Evolutionary conservation across 2,329 filamentous ascomycete genomes (phyloP), one percentile per base, ranked within the genome.

Genomic region (Diplocarpon mali): DNA sequence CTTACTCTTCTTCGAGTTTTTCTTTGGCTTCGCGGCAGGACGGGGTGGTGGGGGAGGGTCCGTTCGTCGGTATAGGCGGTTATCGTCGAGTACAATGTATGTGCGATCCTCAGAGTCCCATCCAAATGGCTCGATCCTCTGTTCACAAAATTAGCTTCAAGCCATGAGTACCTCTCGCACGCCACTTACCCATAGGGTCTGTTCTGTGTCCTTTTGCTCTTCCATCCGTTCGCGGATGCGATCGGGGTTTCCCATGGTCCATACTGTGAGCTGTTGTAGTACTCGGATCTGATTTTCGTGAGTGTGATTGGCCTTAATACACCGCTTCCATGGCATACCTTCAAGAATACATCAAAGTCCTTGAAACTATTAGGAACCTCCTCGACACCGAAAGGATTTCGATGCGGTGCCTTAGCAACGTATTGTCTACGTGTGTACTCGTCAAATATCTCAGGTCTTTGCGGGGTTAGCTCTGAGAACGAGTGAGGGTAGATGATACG

Each of bases 361-460:
- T 77, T 68, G 60, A 98, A 98, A 42, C 74, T 83, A 29, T 70
- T 71, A 1, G 86, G 80, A 5, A 71, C 67, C 55, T 92, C 86
- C 2, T 80, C 83, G 17, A 76, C 72, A 38, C 90, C 90, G 58
- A 94, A 95, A 0, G 90, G 90, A 59, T 95, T 96, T 44, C 74
- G 74, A 10, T 76, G 64, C 2, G 88, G 83, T 2, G 83, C 80
- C 66, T 87, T 94, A n/a, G 80, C 74, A 42, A 83, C 66, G 62
- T 88, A 98, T 64, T 95, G 89, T 48, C 88, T 83, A 56, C 88
- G 80, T 29, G 88, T 83, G 62, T 95, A 95, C 59, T 95, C 88
- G 61, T 96, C 88, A 56, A 96, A 94, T 39, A 92, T 81, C 3
- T 93, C 88, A 42, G 72, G 76, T 1, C 89, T 95, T 56, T 39